Conservation (phyloP, 2,329 filamentous ascomycete species). For the Helicocarpus griseus region DNA sequence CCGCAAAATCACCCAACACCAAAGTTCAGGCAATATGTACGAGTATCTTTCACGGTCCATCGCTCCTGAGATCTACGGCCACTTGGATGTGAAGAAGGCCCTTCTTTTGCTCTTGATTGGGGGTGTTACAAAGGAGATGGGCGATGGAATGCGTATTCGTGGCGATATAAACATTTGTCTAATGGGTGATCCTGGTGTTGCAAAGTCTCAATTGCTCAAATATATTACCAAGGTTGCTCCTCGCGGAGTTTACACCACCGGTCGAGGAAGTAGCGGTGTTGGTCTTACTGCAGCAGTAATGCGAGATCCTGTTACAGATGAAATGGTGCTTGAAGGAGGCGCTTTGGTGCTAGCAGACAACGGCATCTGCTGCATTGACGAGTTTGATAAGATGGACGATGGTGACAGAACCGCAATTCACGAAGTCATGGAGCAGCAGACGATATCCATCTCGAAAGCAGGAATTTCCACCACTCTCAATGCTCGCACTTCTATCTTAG, state of each 20-base stretch:
- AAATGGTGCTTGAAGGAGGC: conserved; percentile 71
- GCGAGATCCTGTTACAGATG: conserved; percentile 68
- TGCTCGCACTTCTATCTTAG: conserved; percentile 88
- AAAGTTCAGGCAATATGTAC: conserved; percentile 82
- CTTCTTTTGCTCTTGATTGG: conserved; percentile 90
- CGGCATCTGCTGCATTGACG: conserved; percentile 75
- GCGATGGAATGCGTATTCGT: conserved; percentile 96
- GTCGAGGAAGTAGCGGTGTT: conserved; percentile 70
- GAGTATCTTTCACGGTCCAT: conserved; percentile 94
- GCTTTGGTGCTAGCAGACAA: conserved; percentile 71
- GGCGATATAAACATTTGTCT: conserved; percentile 97
- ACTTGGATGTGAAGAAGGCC: conserved; percentile 96
- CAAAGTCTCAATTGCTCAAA: conserved; percentile 95
- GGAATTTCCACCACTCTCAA: conserved; percentile 96
- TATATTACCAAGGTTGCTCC: conserved; percentile 98
- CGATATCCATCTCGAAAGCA: conserved; percentile 76
- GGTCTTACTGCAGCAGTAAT: conserved; percentile 75
- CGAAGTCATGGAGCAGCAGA: conserved; percentile 85
- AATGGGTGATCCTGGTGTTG: conserved; percentile 99
- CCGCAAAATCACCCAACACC: conserved; percentile 74
- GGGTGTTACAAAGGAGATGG: conserved; percentile 92
- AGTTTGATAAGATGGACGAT: conserved; percentile 82
- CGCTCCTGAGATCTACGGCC: conserved; percentile 92
- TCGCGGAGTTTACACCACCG: conserved; percentile 76
- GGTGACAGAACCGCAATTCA: conserved; percentile 69